Base-by-base conservation (phyloP, 1,284 basidiomycete species). In the Hymenochaete sp. region DNA sequence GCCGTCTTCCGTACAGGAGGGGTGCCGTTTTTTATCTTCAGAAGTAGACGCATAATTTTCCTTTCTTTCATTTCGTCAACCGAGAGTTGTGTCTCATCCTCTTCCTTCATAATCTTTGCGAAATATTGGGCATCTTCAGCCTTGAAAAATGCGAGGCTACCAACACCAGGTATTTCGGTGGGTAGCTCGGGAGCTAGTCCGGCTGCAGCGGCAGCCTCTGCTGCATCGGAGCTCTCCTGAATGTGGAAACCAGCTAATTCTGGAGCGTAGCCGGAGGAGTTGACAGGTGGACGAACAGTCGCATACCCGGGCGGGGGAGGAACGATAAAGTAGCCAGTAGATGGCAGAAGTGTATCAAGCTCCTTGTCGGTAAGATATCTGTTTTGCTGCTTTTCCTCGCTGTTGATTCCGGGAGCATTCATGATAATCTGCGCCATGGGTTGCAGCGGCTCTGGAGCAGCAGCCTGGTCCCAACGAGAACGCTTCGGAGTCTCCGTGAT, bases 1-100 rank as follows among this genome's bases (percentile, higher is more conserved):
- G 96, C 96, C 1, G 93, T 93, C 67, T 99, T 99, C 51, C 96
- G 82, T 53, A 98, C 93, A 7, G 95, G 93, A 25, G 96, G 96
- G 2, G 95, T 98, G 38, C 96, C 96, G 63, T 98, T 99, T 73
- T 98, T 98, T 68, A 98, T 98, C 69, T 98, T 98, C 57, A 98
- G 77, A 38, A 98, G 70, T n/a, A 98, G 69, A n/a, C 93, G 84
- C 93, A 98, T 98, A 59, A 98, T 98, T 67, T 98, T 98, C 59
- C 93, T 81, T 68, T 98, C 96, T 69, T 98, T 98, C 75, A 98
- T 87, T 68, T 98, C 96, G 44, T 98, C 96, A n/a, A 93, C 81
- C 1, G 89, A 80, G 42, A 98, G 72, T 66, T 97, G 88, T 18
- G 93, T 91, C 64, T 96, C 91, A 58, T 97, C 92, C 57, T 93